phyloP scores from a whole-genome alignment of 78 protist species.

The Mastigamoeba balamuthi region DNA sequence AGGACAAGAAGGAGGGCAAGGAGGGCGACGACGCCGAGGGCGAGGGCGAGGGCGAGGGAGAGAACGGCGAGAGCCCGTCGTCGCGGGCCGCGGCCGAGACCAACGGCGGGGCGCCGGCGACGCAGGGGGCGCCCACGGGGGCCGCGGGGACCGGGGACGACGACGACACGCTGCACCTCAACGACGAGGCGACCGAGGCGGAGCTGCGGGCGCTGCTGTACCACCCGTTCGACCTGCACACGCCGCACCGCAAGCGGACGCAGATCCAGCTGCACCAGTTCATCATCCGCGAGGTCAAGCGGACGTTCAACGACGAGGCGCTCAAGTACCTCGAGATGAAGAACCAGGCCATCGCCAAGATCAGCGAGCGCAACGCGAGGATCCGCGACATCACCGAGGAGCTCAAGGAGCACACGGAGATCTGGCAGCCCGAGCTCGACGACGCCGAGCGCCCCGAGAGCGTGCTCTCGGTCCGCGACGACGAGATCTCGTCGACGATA shows the following conservation, averaged over 20 bases:
- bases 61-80: no score
- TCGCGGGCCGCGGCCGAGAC: no score
- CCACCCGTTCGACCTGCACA: slow-evolving; percentile 7
- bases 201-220: neutral
- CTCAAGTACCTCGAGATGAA: neutral
- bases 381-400: neutral
- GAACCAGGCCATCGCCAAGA: neutral
- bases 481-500: neutral
- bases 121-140: no score
- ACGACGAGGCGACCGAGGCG: neutral
- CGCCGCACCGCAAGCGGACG: neutral
- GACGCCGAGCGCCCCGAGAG: neutral
- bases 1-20: no score
- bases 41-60: no score
- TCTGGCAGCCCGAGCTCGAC: neutral
- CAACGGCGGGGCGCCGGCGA: no score
- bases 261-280: slow-evolving; percentile 8
- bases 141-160: no score
- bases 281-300: neutral
- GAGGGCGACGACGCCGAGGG: no score
- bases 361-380: neutral
- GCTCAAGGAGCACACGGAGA: neutral
- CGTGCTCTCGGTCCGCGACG: neutral
- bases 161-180: no score
- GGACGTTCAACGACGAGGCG: neutral